Evolutionary conservation across 2,329 filamentous ascomycete genomes (phyloP).

Genomic region (Myriosclerotinia scirpicola): DNA sequence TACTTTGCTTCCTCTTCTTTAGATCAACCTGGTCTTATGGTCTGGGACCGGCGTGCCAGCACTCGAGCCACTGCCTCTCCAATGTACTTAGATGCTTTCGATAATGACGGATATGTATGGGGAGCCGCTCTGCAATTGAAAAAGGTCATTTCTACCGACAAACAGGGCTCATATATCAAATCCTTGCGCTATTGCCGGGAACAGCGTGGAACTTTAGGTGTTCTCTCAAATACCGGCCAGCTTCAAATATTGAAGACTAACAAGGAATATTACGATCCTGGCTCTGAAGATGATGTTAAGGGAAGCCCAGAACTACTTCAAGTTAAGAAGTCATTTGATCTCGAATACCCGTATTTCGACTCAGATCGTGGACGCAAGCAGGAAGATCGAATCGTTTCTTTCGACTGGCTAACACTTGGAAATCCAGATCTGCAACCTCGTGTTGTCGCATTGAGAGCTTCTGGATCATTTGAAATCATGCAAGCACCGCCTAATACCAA

Average conservation of each 20-base stretch:
- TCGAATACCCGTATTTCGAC: conserved; percentile 59
- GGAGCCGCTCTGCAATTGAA: conserved; percentile 60
- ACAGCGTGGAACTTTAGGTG: conserved; percentile 59
- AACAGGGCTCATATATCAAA: conserved; percentile 57
- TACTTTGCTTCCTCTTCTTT: conserved; percentile 80
- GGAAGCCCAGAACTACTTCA: conserved; percentile 59
- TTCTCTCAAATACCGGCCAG: conserved; percentile 63
- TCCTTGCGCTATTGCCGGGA: conserved; percentile 64
- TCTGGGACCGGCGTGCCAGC: conserved; percentile 74
- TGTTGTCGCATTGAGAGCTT: conserved; percentile 59
- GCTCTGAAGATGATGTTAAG: conserved; percentile 47
- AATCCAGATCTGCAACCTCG: conserved; percentile 57
- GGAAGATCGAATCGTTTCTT: conserved; percentile 61
- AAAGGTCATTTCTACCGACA: conserved; percentile 53
- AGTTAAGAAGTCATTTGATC: conserved; percentile 59
- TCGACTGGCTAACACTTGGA: conserved; percentile 64
- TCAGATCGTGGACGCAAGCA: conserved; percentile 47
- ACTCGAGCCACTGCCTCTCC: conserved; percentile 53
- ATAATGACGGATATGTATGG: conserved; percentile 62
- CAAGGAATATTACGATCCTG: conserved; percentile 51
- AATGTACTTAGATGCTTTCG: conserved; percentile 57
- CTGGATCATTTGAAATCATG: conserved; percentile 60
- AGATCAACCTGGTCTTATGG: conserved; percentile 70
- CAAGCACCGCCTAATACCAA: conserved; percentile 60
- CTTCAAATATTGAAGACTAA: conserved; percentile 60